These are phyloP conservation scores for Penicillium pancosmium DNA, from an alignment of 495 filamentous ascomycete genomes.

Conservation along the genomic window DNA sequence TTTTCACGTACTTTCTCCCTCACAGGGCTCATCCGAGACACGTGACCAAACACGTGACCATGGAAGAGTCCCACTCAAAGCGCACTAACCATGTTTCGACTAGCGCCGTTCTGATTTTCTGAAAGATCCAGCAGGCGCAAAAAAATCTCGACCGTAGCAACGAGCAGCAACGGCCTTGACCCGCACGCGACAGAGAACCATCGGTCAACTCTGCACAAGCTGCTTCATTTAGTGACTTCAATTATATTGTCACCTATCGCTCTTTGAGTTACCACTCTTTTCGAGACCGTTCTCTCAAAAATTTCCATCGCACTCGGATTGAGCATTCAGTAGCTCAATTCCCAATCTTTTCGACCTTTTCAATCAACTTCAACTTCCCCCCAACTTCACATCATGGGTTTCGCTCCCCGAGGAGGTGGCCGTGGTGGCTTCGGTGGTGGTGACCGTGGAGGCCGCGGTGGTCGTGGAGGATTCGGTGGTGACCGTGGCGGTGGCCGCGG, in stretches of 20 bases:
- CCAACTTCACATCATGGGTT: slow-evolving; percentile 39
- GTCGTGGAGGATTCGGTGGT: slow-evolving; percentile 40
- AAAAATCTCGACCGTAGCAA: slow-evolving; percentile 53
- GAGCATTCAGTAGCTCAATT: slow-evolving; percentile 35
- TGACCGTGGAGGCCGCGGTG: slow-evolving; percentile 43
- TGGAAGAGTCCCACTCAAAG: slow-evolving; percentile 8
- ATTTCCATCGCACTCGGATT: slow-evolving; percentile 24
- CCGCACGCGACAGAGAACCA: slow-evolving; percentile 32
- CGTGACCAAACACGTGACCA: slow-evolving; percentile 1
- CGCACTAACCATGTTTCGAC: slow-evolving; percentile 27
- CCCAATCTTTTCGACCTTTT: slow-evolving; percentile 15
- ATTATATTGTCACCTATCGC: slow-evolving; percentile 17
- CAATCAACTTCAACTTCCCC: slow-evolving; percentile 12
- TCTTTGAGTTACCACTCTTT: slow-evolving; percentile 19
- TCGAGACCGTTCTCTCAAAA: slow-evolving; percentile 20
- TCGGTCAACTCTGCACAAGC: slow-evolving; percentile 29
- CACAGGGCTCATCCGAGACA: slow-evolving; percentile 31
- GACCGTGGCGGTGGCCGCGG: slow-evolving; percentile 50
- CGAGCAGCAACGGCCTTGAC: slow-evolving; percentile 46
- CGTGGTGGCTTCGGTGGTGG: slow-evolving; percentile 28
- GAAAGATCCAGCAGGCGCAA: slow-evolving; percentile 48
- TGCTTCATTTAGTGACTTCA: slow-evolving; percentile 22
- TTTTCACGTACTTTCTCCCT: neutral
- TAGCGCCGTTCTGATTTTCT: slow-evolving; percentile 52
- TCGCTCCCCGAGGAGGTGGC: slow-evolving; percentile 45